Base-by-base conservation (phyloP, 1,284 basidiomycete species). In the Anthracocystis setariae region DNA sequence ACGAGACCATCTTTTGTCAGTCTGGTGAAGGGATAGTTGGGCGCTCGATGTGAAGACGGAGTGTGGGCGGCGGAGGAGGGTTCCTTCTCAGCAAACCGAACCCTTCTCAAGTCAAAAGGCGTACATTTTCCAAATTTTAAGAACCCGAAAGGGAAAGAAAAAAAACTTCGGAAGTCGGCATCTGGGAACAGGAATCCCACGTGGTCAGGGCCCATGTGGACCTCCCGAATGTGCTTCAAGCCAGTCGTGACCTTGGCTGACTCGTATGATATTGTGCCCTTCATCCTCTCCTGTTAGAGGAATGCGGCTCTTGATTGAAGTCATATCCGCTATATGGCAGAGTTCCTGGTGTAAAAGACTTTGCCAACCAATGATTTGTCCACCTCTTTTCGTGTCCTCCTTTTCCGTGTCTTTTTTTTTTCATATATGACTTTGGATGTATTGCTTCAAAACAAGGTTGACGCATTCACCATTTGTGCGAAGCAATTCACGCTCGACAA, bases 1-100 rank as follows among this genome's bases (percentile, higher is more conserved):
- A 80, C 10, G 77, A 80, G 12, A 79, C 74, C 77, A 81, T 79
- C 3, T 12, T 20, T 15, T n/a, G 12, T 32, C 2, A 24, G 20
- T 15, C 12, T n/a, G 29, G 25, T 38, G 4, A 2, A 27, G 9
- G 21, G 48, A 50, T 27, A 43, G 43, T 18, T 24, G n/a, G 27
- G 15, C 12, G 40, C 9, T 2, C 9, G 51, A 40, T 45, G 17
- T 24, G 25, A 20, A 40, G 20, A 24, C 23, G 46, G 35, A 35
- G 20, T 21, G 25, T 9, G 1, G n/a, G 7, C 2, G 32, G 17
- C 13, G 1, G 25, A 29, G 24, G 21, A 50, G 46, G 27, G 24
- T 20, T 23, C n/a, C 10, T n/a, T 43, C 24, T 27, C 29, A 52
- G 23, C 15, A 44, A 17, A 46, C 46, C 37, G 52, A 54, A 46